phyloP scores from a whole-genome alignment of 2,329 filamentous ascomycete species.

The Sclerotinia sclerotiorum region DNA sequence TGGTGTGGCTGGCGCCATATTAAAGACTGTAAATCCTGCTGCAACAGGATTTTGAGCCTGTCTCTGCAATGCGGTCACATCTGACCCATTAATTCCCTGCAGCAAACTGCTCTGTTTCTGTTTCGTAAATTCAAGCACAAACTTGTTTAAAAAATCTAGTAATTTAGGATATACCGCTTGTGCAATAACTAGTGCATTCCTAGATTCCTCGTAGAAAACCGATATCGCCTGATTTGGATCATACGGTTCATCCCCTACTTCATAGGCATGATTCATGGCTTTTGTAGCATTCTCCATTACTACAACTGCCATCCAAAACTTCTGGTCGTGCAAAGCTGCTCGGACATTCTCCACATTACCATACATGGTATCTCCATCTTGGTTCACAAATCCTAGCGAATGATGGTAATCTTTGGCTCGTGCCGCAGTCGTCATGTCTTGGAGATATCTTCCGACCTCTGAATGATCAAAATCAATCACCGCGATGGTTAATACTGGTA shows the following conservation, averaged over 20 bases:
- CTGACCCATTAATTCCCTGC: constrained; percentile 9
- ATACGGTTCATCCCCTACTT: constrained; percentile 24
- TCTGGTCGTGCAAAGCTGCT: constrained; percentile 26
- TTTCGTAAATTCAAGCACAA: constrained; percentile 27
- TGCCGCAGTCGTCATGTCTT: constrained; percentile 24
- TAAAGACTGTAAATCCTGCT: constrained; percentile 24
- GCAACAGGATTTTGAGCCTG: constrained; percentile 26
- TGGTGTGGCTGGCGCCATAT: constrained; percentile 28
- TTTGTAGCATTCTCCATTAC: constrained; percentile 29
- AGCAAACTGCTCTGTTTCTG: constrained; percentile 26
- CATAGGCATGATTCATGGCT: constrained; percentile 29
- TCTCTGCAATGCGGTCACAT: constrained; percentile 25
- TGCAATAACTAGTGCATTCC: constrained; percentile 28
- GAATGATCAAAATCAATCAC: constrained; percentile 31
- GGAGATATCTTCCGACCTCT: constrained; percentile 27
- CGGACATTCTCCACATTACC: constrained; percentile 21
- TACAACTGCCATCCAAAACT: constrained; percentile 29
- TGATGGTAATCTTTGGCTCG: constrained; percentile 22
- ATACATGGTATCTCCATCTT: constrained; percentile 23
- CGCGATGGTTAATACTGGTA: constrained; percentile 28
- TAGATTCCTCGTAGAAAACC: constrained; percentile 29
- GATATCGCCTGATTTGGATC: constrained; percentile 26
- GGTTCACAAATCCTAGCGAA: constrained; percentile 28
- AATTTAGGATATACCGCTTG: constrained; percentile 24
- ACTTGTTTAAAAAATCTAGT: constrained; percentile 25